These are phyloP conservation scores for Eucalyptus melliodora DNA, from an alignment of 345 rosid species.

Conservation along the genomic window DNA sequence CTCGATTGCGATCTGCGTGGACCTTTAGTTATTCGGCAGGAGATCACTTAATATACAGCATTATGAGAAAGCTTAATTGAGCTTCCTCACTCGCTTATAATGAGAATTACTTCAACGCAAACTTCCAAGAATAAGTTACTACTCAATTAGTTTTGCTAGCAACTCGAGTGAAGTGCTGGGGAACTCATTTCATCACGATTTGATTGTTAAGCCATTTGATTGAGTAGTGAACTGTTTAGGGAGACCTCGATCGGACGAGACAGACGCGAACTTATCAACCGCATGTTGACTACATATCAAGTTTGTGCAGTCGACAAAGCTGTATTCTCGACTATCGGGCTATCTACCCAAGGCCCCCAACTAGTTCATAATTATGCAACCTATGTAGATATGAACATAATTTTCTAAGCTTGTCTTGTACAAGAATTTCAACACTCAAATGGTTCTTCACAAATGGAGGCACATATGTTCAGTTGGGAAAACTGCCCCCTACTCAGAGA, in stretches of 20 bases:
- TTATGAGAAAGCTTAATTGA: not conserved
- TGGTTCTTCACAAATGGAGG: not conserved
- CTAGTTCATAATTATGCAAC: not conserved
- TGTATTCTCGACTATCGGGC: not conserved
- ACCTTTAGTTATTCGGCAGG: not conserved
- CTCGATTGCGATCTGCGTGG: not conserved
- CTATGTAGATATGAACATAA: not conserved
- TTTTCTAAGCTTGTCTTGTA: not conserved
- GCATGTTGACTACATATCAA: not conserved
- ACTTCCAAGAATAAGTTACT: not conserved
- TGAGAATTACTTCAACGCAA: not conserved
- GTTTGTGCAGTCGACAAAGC: not conserved
- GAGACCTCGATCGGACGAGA: not conserved
- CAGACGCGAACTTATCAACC: not conserved
- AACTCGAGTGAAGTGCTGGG: not conserved
- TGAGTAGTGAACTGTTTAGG: not conserved
- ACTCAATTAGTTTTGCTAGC: not conserved
- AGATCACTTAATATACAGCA: not conserved
- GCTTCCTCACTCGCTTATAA: not conserved
- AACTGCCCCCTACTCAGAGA: not conserved
- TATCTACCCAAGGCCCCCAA: not conserved
- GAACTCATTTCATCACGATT: not conserved
- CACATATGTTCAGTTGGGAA: not conserved
- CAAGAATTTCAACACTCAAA: not conserved
- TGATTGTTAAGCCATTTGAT: not conserved